Conservation (phyloP, 352 stramenopile species). For the Pythium myriotylum region DNA sequence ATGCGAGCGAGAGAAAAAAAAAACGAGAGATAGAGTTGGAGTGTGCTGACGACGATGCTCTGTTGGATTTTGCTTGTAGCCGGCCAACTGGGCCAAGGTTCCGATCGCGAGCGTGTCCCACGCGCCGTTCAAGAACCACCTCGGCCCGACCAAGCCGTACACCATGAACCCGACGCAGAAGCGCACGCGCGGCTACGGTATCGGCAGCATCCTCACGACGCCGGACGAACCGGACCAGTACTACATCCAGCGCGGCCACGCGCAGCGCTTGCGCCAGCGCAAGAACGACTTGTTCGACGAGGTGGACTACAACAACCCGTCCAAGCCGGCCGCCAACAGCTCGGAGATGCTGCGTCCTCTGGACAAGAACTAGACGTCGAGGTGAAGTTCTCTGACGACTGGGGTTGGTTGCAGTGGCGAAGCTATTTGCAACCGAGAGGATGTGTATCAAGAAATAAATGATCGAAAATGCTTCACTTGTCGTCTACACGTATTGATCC, state of each 20-base stretch:
- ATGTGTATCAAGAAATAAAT: constrained; percentile 6
- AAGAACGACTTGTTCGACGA: constrained; percentile 65
- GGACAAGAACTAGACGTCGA: constrained; percentile 57
- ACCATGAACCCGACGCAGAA: constrained; percentile 78
- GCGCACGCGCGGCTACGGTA: constrained; percentile 78
- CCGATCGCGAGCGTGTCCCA: constrained; percentile 57
- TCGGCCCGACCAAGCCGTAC: constrained; percentile 69
- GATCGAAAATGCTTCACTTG: not conserved
- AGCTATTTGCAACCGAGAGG: not conserved
- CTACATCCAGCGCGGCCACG: constrained; percentile 80
- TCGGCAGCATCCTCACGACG: constrained; percentile 66
- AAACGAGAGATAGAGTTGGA: too few relatives aligned
- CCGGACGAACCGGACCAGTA: constrained; percentile 75
- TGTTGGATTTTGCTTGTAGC: constrained; percentile 32
- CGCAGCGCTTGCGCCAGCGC: constrained; percentile 71
- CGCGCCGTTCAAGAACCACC: constrained; percentile 69
- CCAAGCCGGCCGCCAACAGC: constrained; percentile 41
- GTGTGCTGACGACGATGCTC: too few relatives aligned
- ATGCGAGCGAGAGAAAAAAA: too few relatives aligned
- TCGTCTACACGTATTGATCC: constrained; percentile 33
- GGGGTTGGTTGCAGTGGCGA: not conserved
- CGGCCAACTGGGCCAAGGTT: constrained; percentile 70
- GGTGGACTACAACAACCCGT: constrained; percentile 85
- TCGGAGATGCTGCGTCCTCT: constrained; percentile 56
- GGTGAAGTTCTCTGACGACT: not conserved